A percentile compares a stretch with the other conserved stretches of the same genome.
These are phyloP conservation scores for Dipodascus albidus DNA, from an alignment of 805 yeast species.

Conservation along the genomic window DNA sequence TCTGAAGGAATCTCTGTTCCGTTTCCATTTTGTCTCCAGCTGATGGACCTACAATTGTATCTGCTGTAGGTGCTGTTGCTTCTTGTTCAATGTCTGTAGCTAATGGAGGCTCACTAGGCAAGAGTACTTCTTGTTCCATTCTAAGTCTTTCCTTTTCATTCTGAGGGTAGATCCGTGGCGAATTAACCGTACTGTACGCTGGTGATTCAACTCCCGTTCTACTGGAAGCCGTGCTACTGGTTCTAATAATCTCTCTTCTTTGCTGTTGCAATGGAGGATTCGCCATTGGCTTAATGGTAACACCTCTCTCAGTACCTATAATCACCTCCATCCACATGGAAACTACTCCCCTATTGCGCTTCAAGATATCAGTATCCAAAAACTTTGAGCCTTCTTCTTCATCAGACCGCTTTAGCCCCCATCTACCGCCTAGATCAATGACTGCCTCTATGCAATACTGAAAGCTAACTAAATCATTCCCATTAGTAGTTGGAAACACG, in stretches of 20 bases:
- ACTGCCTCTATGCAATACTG: conserved; percentile 78
- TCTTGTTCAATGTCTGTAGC: neutral
- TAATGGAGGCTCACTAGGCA: conserved; percentile 46
- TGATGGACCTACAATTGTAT: conserved; percentile 9
- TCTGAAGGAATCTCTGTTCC: conserved; percentile 20
- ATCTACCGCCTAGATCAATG: conserved; percentile 64
- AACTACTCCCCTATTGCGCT: conserved; percentile 63
- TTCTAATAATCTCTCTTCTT: neutral
- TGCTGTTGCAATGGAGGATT: neutral
- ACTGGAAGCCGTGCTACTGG: neutral
- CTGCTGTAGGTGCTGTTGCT: conserved; percentile 3
- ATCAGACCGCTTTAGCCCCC: conserved; percentile 13
- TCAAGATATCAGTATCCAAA: conserved; percentile 70
- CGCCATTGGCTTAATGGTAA: neutral
- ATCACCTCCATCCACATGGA: conserved; percentile 73
- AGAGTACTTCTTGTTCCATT: conserved; percentile 42
- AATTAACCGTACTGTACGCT: neutral
- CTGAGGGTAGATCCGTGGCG: neutral
- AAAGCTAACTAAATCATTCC: conserved; percentile 61
- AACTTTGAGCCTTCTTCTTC: conserved; percentile 23
- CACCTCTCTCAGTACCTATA: conserved; percentile 59
- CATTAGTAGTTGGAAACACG: conserved; percentile 72
- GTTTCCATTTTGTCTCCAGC: conserved; percentile 32
- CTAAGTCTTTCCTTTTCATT: conserved; percentile 50
- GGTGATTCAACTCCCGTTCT: neutral